phyloP scores from a whole-genome alignment of 2,329 filamentous ascomycete species.

The Aspergillus terreus region DNA sequence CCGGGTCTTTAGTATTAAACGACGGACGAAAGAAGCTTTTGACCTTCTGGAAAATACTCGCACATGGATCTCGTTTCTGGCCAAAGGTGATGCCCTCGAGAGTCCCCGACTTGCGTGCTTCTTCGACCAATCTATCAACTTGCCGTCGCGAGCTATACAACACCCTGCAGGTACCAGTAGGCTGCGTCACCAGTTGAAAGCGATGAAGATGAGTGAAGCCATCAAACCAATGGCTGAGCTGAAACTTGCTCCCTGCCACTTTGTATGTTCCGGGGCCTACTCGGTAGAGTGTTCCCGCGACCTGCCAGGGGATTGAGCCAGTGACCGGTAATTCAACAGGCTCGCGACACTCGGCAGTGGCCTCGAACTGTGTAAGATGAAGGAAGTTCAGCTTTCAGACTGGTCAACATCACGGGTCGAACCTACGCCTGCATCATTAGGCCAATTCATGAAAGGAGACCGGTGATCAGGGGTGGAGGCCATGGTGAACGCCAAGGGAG shows the following conservation, averaged over 20 bases:
- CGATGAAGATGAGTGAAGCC: constrained; percentile 64
- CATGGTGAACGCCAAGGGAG: no score
- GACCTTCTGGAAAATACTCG: constrained; percentile 68
- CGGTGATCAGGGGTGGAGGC: not conserved
- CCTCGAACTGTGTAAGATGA: constrained; percentile 54
- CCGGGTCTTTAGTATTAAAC: constrained; percentile 47
- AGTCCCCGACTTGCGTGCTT: constrained; percentile 57
- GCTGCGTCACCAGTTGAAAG: constrained; percentile 58
- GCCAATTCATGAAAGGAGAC: constrained; percentile 41
- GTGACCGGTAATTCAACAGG: constrained; percentile 60
- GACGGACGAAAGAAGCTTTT: constrained; percentile 7
- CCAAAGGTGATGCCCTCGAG: constrained; percentile 61
- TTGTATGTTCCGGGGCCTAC: constrained; percentile 66
- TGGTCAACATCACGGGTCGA: constrained; percentile 11
- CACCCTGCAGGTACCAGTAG: constrained; percentile 43
- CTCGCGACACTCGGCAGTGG: constrained; percentile 58
- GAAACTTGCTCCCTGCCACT: constrained; percentile 52
- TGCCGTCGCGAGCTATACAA: constrained; percentile 67
- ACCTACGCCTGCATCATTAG: constrained; percentile 44
- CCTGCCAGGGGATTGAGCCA: constrained; percentile 65
- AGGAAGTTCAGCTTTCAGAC: constrained; percentile 1
- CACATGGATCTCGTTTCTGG: constrained; percentile 67
- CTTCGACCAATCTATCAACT: constrained; percentile 58
- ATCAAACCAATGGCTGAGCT: constrained; percentile 74
- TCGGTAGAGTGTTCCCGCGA: constrained; percentile 66